Evolutionary conservation across 2,329 filamentous ascomycete genomes (phyloP), one percentile per base, ranked within the genome.

Genomic region (Scytalidium sp.): DNA sequence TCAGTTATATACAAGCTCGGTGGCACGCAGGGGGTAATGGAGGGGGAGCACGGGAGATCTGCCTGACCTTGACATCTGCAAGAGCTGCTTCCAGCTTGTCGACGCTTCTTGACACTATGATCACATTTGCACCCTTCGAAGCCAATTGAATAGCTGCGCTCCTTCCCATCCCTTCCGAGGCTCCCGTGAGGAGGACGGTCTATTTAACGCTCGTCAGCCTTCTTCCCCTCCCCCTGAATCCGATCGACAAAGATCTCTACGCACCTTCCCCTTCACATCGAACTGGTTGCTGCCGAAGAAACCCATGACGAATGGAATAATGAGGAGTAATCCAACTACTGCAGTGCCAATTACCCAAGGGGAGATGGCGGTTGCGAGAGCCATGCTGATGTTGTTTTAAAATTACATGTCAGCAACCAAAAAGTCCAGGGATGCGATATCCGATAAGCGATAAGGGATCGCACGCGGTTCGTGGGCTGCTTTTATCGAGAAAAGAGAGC

Each of bases 91-190:
- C 76, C 20, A 99, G 87, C 67, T 93, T 95, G 50, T 72, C 72
- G 11, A 81, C 74, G 57, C 85, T 89, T 48, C 94, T 87, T 13
- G 93, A 86, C 45, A 97, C 85, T 56, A 97, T 84, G 55, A 96
- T 82, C 49, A 99, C 67, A 67, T 91, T 90, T 52, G 94, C 93
- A 43, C 94, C 94, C 67, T 91, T 92, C 45, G 80, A 74, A 2
- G 93, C 80, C 41, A 99, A 81, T 57, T 91, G 78, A 46, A 82
- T 78, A 4, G 86, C 91, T 19, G 85, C 81, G 46, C 83, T 83
- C 59, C 85, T 83, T 52, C 94, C 94, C 87, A 97, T 90, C 50
- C 94, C 94, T 64, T 97, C 89, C 0, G 94, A 97, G 25, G 86
- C 91, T 43, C 94, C 94, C 1, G 94, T 99, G 46, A 99, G 75